Conservation (phyloP, 805 yeast genomes). For the Ogataea methanolica region DNA sequence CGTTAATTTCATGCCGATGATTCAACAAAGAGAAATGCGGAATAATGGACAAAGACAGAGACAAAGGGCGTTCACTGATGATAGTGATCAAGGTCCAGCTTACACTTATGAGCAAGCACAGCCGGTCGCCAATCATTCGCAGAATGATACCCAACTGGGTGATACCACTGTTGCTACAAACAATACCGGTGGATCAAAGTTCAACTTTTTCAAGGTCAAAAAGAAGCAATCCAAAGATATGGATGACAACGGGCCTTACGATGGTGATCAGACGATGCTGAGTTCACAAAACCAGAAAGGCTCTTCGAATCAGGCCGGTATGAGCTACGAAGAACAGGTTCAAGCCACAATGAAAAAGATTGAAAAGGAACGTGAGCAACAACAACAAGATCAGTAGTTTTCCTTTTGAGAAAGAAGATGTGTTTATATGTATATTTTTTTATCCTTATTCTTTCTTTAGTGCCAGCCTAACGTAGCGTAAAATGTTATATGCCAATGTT, state of each 20-base stretch:
- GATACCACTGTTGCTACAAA: conserved; percentile 2
- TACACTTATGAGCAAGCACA: not conserved
- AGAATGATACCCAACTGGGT: not conserved
- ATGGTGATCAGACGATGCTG: not conserved
- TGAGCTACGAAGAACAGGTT: conserved; percentile 2
- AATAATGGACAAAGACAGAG: not conserved
- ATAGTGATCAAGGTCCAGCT: not conserved
- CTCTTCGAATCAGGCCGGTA: not conserved
- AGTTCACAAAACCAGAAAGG: no score
- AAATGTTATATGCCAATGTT: no score
- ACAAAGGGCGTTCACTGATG: not conserved
- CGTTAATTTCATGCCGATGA: conserved; percentile 10
- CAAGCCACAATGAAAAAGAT: conserved; percentile 2
- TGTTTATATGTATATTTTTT: not conserved
- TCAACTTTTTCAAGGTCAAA: conserved; percentile 1
- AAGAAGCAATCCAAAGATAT: not conserved
- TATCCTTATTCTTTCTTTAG: not conserved
- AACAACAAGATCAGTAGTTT: not conserved
- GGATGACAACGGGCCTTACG: not conserved
- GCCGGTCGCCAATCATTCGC: not conserved
- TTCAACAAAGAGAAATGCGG: conserved; percentile 4
- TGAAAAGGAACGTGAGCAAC: not conserved
- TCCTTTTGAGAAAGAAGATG: not conserved
- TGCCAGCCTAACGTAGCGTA: not conserved
- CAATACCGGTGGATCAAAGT: not conserved